Percentiles rank a stretch among this genome's conserved stretches.
These are phyloP conservation scores for Tubosaeta sp. DNA, from an alignment of 768 basidiomycete genomes.

Conservation along the genomic window DNA sequence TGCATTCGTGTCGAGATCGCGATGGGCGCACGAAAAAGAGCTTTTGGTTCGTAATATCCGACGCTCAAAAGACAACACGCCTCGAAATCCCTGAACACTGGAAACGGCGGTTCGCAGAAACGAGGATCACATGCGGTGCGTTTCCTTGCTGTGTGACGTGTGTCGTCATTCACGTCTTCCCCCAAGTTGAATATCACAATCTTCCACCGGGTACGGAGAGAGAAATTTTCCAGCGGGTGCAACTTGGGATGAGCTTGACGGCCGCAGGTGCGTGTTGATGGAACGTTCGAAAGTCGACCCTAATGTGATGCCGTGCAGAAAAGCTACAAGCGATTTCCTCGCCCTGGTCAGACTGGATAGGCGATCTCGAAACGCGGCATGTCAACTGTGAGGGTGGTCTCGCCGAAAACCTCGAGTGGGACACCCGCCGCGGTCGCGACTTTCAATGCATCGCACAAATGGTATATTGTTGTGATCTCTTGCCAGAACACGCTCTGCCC, in stretches of 20 bases:
- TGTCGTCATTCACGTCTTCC: neutral
- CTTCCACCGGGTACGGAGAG: constrained; percentile 58
- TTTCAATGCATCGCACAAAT: constrained; percentile 73
- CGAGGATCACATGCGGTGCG: constrained; percentile 67
- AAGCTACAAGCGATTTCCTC: constrained; percentile 78
- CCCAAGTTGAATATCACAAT: constrained; percentile 63
- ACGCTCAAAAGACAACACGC: constrained; percentile 39
- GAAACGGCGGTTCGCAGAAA: constrained; percentile 49
- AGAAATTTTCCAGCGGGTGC: constrained; percentile 81
- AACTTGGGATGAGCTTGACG: constrained; percentile 71
- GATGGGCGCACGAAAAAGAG: constrained; percentile 54
- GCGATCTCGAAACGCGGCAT: constrained; percentile 52
- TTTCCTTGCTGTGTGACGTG: constrained; percentile 1
- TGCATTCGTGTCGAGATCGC: constrained; percentile 41
- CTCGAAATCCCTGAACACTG: constrained; percentile 49
- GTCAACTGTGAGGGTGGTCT: constrained; percentile 60
- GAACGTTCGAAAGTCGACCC: neutral
- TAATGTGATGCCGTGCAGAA: constrained; percentile 40
- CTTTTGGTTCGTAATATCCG: constrained; percentile 58
- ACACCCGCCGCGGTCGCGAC: constrained; percentile 65
- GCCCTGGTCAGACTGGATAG: constrained; percentile 65
- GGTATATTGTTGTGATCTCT: constrained; percentile 59
- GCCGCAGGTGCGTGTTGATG: constrained; percentile 50
- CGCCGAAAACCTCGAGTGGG: constrained; percentile 52
- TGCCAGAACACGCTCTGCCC: constrained; percentile 45